A percentile compares a stretch with the other conserved stretches of the same genome.
Conservation (phyloP, 345 rosid genomes). For the Gossypium anomalum region DNA sequence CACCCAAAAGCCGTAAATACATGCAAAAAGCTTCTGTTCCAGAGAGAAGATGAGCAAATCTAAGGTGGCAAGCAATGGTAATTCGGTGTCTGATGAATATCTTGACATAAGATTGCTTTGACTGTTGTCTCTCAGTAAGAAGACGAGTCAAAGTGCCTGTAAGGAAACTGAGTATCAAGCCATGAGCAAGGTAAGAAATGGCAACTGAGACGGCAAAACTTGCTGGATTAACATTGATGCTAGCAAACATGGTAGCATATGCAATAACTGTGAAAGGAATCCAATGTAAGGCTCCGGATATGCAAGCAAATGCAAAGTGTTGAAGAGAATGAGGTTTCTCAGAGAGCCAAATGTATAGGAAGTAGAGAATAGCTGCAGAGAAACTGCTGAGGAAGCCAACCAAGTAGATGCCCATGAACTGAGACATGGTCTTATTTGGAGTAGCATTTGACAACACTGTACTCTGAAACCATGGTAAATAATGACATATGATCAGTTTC, state of each 20-base stretch:
- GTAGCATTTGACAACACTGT: not conserved
- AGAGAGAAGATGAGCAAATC: slow-evolving; percentile 57
- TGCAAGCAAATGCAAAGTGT: slow-evolving; percentile 41
- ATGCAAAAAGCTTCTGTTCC: slow-evolving; percentile 61
- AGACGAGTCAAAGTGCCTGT: slow-evolving; percentile 33
- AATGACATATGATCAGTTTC: not conserved
- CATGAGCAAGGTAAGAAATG: slow-evolving; percentile 41
- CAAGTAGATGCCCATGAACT: slow-evolving; percentile 51
- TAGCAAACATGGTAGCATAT: slow-evolving; percentile 38
- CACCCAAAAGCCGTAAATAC: slow-evolving; percentile 52
- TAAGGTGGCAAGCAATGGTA: slow-evolving; percentile 51
- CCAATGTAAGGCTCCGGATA: slow-evolving; percentile 64
- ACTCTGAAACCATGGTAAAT: slow-evolving; percentile 28
- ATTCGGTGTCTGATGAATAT: slow-evolving; percentile 47
- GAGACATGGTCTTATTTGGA: slow-evolving; percentile 27
- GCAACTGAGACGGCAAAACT: slow-evolving; percentile 34
- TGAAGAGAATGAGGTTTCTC: slow-evolving; percentile 34
- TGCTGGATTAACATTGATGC: slow-evolving; percentile 28
- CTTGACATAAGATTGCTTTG: slow-evolving; percentile 26
- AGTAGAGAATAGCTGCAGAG: slow-evolving; percentile 45
- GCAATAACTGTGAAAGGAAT: slow-evolving; percentile 44
- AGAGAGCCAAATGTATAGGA: slow-evolving; percentile 35
- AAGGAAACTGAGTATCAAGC: slow-evolving; percentile 46
- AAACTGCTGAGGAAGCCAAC: slow-evolving; percentile 52
- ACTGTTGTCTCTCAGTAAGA: slow-evolving; percentile 32